Conservation (phyloP, 1,139 yeast genomes). For the Nakaseomyces glabratus region DNA sequence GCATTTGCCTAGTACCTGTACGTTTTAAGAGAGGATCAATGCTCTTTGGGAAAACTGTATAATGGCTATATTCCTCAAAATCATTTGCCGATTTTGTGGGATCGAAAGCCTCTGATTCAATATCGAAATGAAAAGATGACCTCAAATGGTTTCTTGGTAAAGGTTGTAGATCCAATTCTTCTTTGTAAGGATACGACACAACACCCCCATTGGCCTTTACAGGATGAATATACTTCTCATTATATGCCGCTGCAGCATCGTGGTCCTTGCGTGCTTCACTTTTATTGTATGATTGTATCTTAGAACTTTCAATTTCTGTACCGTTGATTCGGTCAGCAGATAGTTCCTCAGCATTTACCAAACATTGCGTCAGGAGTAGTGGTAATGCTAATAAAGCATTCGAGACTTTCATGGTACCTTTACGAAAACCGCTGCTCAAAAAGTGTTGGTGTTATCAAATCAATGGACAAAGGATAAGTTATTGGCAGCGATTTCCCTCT, state of each 20-base stretch:
- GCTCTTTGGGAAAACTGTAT: slow-evolving; percentile 69
- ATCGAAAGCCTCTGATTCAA: slow-evolving; percentile 43
- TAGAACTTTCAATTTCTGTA: no score
- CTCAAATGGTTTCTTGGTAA: slow-evolving; percentile 61
- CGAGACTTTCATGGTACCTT: no score
- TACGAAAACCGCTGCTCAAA: no score
- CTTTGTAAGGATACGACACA: slow-evolving; percentile 41
- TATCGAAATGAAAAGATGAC: slow-evolving; percentile 50
- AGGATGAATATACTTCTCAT: slow-evolving; percentile 1
- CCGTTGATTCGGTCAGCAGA: no score
- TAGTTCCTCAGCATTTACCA: no score
- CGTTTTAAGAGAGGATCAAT: slow-evolving; percentile 67
- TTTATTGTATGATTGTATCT: no score
- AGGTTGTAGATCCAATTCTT: slow-evolving; percentile 53
- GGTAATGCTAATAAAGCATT: no score
- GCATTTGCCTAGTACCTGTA: slow-evolving; percentile 66
- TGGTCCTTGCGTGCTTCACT: no score
- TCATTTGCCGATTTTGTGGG: slow-evolving; percentile 23
- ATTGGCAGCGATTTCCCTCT: no score
- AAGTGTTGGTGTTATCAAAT: no score
- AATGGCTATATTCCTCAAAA: slow-evolving; percentile 39
- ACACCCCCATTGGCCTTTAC: slow-evolving; percentile 2
- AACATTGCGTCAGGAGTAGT: no score
- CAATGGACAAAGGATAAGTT: no score
- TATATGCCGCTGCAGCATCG: not conserved